These are phyloP conservation scores for Chytridium lagenaria DNA, from an alignment of 371 early-diverging fungal genomes.

Conservation along the genomic window DNA sequence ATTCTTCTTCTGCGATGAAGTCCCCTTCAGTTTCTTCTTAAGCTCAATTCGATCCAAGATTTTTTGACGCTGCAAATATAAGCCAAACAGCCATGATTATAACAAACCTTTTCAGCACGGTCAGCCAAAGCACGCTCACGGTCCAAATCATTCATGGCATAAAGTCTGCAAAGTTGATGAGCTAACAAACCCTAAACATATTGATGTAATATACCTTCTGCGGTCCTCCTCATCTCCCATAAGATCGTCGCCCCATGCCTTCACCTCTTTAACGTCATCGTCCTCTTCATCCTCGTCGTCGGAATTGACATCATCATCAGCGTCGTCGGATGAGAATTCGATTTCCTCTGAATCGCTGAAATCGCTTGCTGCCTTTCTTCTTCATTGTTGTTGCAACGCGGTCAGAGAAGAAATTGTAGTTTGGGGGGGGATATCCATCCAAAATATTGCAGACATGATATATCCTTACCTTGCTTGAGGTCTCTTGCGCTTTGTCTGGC, in stretches of 20 bases:
- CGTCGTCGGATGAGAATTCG: constrained; percentile 2
- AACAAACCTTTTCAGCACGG: constrained; percentile 30
- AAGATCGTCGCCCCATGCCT: constrained; percentile 37
- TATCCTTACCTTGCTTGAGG: not conserved
- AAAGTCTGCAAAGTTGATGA: constrained; percentile 19
- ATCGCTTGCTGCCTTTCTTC: constrained; percentile 2
- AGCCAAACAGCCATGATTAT: not conserved
- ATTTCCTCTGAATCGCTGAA: constrained; percentile 21
- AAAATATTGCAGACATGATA: too few species aligned
- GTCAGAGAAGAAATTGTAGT: not conserved
- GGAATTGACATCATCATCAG: constrained; percentile 14
- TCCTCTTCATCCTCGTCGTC: constrained; percentile 23
- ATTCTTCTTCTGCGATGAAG: not conserved
- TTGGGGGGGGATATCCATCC: not conserved
- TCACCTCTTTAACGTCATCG: constrained; percentile 20
- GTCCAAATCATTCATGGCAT: constrained; percentile 33
- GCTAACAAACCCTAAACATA: not conserved
- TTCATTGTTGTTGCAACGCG: not conserved
- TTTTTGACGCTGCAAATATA: constrained; percentile 19
- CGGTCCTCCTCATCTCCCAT: constrained; percentile 40
- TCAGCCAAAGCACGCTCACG: constrained; percentile 34
- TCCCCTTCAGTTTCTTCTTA: constrained; percentile 27
- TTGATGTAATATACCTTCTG: constrained; percentile 10
- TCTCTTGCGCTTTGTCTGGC: not conserved
- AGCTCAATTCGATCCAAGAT: constrained; percentile 34